phyloP scores from a whole-genome alignment of 352 stramenopile species.

The Bremia lactucae region DNA sequence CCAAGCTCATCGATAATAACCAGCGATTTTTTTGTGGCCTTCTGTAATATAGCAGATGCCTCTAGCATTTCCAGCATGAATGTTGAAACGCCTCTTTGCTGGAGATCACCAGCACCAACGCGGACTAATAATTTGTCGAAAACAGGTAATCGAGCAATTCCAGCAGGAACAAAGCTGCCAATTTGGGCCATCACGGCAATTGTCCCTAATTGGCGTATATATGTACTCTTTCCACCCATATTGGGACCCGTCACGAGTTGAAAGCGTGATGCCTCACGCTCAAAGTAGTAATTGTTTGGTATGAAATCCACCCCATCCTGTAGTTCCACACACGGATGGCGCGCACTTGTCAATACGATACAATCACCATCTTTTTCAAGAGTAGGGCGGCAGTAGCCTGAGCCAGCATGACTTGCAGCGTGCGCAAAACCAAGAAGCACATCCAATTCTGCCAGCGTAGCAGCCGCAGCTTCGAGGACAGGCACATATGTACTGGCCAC shows the following conservation, averaged over 20 bases:
- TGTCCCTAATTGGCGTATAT: slow-evolving; percentile 94
- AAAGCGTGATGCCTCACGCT: slow-evolving; percentile 78
- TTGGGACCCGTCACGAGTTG: slow-evolving; percentile 98
- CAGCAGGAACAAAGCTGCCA: slow-evolving; percentile 93
- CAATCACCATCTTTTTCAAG: slow-evolving; percentile 47
- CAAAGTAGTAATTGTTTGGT: slow-evolving; percentile 93
- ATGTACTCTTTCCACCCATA: slow-evolving; percentile 98
- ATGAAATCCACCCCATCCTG: slow-evolving; percentile 96
- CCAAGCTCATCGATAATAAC: slow-evolving; percentile 99
- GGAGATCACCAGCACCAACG: slow-evolving; percentile 94
- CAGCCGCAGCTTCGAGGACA: slow-evolving; percentile 88
- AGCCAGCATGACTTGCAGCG: slow-evolving; percentile 87
- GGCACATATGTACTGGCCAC: slow-evolving; percentile 93
- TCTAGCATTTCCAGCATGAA: slow-evolving; percentile 99
- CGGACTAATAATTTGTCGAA: slow-evolving; percentile 94
- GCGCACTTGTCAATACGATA: slow-evolving; percentile 69
- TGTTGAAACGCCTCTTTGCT: slow-evolving; percentile 96
- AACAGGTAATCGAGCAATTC: slow-evolving; percentile 85
- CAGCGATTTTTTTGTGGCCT: slow-evolving; percentile 87
- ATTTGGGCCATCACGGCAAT: slow-evolving; percentile 95
- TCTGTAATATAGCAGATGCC: slow-evolving; percentile 92
- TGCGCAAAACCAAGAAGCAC: slow-evolving; percentile 92
- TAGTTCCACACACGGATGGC: slow-evolving; percentile 98
- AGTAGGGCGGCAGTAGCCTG: slow-evolving; percentile 54
- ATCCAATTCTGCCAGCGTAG: slow-evolving; percentile 88